phyloP scores from a whole-genome alignment of 495 filamentous ascomycete species.

The Trichoderma asperelloides region DNA sequence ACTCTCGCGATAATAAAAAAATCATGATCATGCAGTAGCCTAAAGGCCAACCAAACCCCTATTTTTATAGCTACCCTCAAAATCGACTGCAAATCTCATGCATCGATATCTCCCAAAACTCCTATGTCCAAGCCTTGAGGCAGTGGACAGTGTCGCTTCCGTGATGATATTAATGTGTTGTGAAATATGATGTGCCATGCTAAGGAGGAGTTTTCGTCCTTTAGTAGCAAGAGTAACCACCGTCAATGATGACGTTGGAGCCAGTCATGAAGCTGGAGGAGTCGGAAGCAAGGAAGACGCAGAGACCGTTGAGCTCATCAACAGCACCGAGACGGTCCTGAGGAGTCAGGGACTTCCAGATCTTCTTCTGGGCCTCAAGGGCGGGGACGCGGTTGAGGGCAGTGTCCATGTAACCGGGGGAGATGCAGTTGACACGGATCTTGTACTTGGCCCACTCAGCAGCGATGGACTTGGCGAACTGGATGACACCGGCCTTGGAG shows the following conservation, averaged over 20 bases:
- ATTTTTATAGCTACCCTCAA: background rate
- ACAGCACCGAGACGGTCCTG: conserved; percentile 62
- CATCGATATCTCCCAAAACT: background rate
- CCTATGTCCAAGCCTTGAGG: background rate
- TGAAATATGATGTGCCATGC: background rate
- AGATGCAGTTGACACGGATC: conserved; percentile 72
- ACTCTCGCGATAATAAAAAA: background rate
- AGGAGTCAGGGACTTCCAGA: conserved; percentile 70
- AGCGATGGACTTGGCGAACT: conserved; percentile 65
- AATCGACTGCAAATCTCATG: background rate
- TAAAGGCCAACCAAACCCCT: background rate
- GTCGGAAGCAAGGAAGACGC: conserved; percentile 69
- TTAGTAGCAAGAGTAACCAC: conserved; percentile 44
- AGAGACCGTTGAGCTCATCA: conserved; percentile 70
- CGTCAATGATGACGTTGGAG: conserved; percentile 65
- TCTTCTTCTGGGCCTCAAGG: conserved; percentile 65
- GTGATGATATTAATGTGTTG: conserved; percentile 1
- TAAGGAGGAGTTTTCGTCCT: background rate
- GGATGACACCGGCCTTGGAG: conserved; percentile 70
- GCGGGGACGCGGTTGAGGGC: conserved; percentile 64
- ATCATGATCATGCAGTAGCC: background rate
- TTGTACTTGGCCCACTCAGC: conserved; percentile 71
- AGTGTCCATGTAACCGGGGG: conserved; percentile 76
- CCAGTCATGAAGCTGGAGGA: conserved; percentile 73
- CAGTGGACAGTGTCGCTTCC: background rate